Evolutionary conservation across 2,329 filamentous ascomycete genomes (phyloP).

Genomic region (Cercospora canescens): DNA sequence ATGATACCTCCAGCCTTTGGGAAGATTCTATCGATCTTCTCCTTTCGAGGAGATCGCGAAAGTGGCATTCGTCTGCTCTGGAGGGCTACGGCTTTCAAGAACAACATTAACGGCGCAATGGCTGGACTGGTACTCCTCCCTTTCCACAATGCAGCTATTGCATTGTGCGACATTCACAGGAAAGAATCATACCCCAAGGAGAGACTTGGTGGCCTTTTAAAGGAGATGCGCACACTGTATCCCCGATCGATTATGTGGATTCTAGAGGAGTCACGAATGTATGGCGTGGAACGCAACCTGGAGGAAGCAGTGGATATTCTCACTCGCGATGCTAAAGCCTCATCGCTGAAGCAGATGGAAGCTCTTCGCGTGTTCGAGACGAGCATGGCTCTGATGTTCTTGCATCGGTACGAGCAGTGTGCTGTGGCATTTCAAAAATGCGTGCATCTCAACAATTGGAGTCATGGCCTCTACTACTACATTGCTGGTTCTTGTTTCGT

Average conservation of each 20-base stretch:
- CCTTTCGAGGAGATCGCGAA: conserved; percentile 85
- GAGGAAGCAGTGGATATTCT: conserved; percentile 64
- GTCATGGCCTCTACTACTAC: conserved; percentile 84
- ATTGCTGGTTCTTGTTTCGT: conserved; percentile 77
- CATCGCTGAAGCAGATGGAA: conserved; percentile 83
- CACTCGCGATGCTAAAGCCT: conserved; percentile 38
- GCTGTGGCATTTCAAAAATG: conserved; percentile 70
- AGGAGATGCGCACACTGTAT: conserved; percentile 73
- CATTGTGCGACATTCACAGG: conserved; percentile 84
- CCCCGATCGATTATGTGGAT: conserved; percentile 83
- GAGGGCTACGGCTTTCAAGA: conserved; percentile 75
- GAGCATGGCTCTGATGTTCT: conserved; percentile 73
- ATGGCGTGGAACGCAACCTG: conserved; percentile 66
- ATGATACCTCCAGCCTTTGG: conserved; percentile 89
- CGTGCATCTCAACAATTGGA: conserved; percentile 86
- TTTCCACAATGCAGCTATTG: conserved; percentile 86
- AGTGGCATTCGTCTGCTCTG: conserved; percentile 83
- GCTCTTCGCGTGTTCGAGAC: conserved; percentile 85
- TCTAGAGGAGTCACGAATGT: conserved; percentile 80
- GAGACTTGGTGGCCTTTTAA: conserved; percentile 66
- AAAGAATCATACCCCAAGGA: conserved; percentile 66
- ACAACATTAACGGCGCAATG: conserved; percentile 91
- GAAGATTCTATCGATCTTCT: conserved; percentile 82
- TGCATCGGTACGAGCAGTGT: conserved; percentile 74
- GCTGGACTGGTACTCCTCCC: conserved; percentile 76